Evolutionary conservation across 208 protist species (phyloP), one percentile per base, ranked within the genome.

Genomic region (Leishmania tropica): DNA sequence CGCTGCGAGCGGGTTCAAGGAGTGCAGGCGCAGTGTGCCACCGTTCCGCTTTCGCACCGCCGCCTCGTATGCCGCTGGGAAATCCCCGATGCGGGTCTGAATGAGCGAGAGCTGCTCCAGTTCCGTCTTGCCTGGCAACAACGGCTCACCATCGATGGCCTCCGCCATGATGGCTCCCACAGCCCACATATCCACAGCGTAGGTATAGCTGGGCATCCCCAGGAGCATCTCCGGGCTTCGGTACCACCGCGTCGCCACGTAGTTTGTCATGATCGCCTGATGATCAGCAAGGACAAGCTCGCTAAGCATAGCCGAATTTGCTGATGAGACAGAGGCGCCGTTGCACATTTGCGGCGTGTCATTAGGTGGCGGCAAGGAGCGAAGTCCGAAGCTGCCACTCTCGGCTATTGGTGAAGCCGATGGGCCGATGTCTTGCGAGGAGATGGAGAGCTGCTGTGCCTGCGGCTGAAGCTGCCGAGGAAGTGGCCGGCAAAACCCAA

Each of bases 241-340:
- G 83, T 99, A 99, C 95, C 95, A 98, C 37, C 96, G 92, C 24
- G 97, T 99, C 0, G 95, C 94, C 10, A 99, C 95, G 78, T 99
- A 98, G 77, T 96, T 93, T 10, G 97, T 99, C 88, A 97, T 95
- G 68, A 79, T 73, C 56, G 75, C 76, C 45, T 84, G 56, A 60
- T 85, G 78, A 62, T 86, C 68, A 1, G 79, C 94, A 80, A 91
- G 83, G 28, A 92, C 85, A 8, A 93, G 85, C 48, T 87, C 83
- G 37, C 85, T 86, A 37, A 92, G 72, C 4, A 81, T 85, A 17
- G 79, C 79, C 1, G 81, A 81, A 35, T 78, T 70, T 3, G 24
- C 74, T 4, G 60, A 42, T 19, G 70, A 62, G 2, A 3, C 60
- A 4, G 70, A 77, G 47, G 71, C 45, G 19, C 62, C 40, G 37